These are phyloP conservation scores for Diphasiastrum complanatum DNA, from an alignment of 83 land plant genomes.

Conservation along the genomic window DNA sequence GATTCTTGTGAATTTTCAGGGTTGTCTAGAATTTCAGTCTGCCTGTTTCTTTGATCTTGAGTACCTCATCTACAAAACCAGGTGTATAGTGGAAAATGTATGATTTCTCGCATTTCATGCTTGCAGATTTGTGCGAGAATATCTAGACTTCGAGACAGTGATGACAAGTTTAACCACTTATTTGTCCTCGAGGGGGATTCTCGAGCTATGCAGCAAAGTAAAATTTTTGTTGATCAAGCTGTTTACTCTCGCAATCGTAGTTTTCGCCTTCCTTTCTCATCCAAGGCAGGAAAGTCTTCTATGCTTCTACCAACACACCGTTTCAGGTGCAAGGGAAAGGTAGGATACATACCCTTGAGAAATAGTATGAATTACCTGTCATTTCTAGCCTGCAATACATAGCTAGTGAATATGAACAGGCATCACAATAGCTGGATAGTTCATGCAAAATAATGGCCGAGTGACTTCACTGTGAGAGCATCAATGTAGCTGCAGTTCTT, in stretches of 20 bases:
- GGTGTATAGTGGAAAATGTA: too few relatives aligned
- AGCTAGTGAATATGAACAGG: too few relatives aligned
- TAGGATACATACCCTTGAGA: conserved; percentile 19
- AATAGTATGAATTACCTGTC: background rate
- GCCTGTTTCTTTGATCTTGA: too few relatives aligned
- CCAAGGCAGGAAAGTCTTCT: conserved; percentile 89
- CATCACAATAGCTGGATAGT: too few relatives aligned
- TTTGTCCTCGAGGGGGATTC: conserved; percentile 60
- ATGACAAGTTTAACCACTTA: conserved; percentile 37
- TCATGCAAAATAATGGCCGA: too few relatives aligned
- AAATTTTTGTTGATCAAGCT: conserved; percentile 74
- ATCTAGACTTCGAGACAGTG: conserved; percentile 28
- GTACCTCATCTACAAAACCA: too few relatives aligned
- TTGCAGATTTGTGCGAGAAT: conserved; percentile 69
- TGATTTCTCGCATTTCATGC: too few relatives aligned
- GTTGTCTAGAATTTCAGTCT: too few relatives aligned
- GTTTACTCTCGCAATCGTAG: conserved; percentile 96
- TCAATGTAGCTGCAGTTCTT: too few relatives aligned
- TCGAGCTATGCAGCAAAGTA: conserved; percentile 22
- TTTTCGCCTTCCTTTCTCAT: conserved; percentile 80
- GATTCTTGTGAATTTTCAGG: too few relatives aligned
- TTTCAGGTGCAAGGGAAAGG: conserved; percentile 68
- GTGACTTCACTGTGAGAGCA: too few relatives aligned
- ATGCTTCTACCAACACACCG: conserved; percentile 78
- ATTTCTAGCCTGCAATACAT: too few relatives aligned